These are phyloP conservation scores for Macrotyloma uniflorum DNA, from an alignment of 306 rosid genomes.

Conservation along the genomic window DNA sequence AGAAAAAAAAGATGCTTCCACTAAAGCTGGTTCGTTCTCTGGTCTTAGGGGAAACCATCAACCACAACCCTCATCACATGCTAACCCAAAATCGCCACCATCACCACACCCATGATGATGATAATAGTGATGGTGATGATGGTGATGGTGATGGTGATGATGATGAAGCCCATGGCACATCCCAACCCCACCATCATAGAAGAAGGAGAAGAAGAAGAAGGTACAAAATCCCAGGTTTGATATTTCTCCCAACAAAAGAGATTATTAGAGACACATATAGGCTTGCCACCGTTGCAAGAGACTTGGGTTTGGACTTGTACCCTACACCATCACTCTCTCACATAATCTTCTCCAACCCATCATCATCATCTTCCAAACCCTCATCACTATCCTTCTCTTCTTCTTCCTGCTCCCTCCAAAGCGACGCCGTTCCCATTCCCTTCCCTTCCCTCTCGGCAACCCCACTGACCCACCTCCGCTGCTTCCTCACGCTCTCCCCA, in stretches of 20 bases:
- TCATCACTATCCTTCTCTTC: conserved; percentile 41
- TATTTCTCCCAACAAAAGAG: conserved; percentile 65
- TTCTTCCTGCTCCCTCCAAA: conserved; percentile 36
- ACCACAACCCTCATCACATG: conserved; percentile 47
- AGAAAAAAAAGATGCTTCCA: conserved; percentile 54
- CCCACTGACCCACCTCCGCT: conserved; percentile 58
- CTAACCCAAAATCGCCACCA: conserved; percentile 22
- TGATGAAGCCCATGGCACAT: not conserved
- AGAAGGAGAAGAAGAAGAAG: conserved; percentile 31
- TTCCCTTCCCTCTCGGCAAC: conserved; percentile 59
- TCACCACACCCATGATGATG: not conserved
- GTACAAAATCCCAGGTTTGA: conserved; percentile 49
- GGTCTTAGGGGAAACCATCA: conserved; percentile 58
- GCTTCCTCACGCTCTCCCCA: conserved; percentile 52
- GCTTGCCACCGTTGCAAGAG: conserved; percentile 67
- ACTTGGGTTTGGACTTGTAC: conserved; percentile 61
- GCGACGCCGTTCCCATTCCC: conserved; percentile 65
- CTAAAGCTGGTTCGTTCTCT: conserved; percentile 72
- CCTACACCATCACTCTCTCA: conserved; percentile 76
- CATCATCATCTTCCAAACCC: conserved; percentile 41
- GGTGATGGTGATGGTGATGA: conserved; percentile 14
- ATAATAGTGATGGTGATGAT: not conserved
- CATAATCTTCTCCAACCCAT: conserved; percentile 60
- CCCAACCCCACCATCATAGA: not conserved
- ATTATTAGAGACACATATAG: conserved; percentile 55